Conservation (phyloP, 192 early-diverging fungal genomes). For the Podila clonocystis region DNA sequence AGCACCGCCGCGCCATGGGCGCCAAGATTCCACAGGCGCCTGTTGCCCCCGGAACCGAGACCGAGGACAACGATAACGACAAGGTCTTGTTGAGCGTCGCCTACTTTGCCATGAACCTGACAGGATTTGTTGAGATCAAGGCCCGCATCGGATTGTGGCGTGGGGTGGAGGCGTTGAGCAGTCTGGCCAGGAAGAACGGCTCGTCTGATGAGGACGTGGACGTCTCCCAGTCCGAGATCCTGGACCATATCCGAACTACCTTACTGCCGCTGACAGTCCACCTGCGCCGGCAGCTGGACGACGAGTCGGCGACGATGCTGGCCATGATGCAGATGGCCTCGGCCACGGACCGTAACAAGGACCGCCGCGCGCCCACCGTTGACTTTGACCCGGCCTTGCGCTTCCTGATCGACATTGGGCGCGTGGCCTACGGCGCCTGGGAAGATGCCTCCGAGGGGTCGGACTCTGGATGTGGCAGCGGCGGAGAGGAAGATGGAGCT, state of each 20-base stretch:
- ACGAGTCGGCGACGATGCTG: conserved; percentile 40
- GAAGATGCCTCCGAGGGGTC: conserved; percentile 46
- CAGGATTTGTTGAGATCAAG: conserved; percentile 49
- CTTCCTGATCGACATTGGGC: conserved; percentile 46
- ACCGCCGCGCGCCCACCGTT: conserved; percentile 3
- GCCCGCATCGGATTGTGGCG: conserved; percentile 48
- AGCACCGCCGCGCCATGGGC: conserved; percentile 29
- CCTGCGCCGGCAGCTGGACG: conserved; percentile 44
- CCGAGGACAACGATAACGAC: conserved; percentile 28
- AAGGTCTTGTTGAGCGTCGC: conserved; percentile 36
- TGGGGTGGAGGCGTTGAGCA: conserved; percentile 36
- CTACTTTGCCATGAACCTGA: conserved; percentile 44
- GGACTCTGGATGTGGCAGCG: conserved; percentile 43
- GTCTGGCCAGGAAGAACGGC: conserved; percentile 19
- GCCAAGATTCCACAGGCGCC: conserved; percentile 14
- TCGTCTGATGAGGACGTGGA: conserved; percentile 8
- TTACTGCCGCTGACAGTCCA: conserved; percentile 41
- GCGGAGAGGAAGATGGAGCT: conserved; percentile 29
- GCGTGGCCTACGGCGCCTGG: conserved; percentile 47
- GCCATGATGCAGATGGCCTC: conserved; percentile 36
- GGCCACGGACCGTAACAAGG: conserved; percentile 14
- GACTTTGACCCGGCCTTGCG: conserved; percentile 44
- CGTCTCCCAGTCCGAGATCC: conserved; percentile 36
- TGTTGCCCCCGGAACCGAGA: neutral
- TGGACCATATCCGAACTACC: conserved; percentile 48